Base-by-base conservation (phyloP, 192 early-diverging fungal genomes). In the Pilaira anomala region DNA sequence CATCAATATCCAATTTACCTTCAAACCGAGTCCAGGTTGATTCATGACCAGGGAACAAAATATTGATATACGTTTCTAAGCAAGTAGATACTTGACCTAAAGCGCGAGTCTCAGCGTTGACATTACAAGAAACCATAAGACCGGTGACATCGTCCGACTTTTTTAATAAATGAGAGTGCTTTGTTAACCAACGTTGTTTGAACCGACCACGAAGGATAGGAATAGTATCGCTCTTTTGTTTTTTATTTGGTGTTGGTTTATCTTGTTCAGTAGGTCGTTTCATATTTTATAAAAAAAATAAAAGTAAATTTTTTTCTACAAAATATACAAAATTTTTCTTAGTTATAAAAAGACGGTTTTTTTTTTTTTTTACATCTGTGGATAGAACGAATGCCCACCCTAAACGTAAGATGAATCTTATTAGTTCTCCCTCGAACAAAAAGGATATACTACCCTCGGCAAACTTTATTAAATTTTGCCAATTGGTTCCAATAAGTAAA, bases 21-120 rank as follows among this genome's bases (percentile, higher is more conserved):
- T 75, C 73, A 41, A 60, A 33, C 3, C 68, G 63, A 21, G 50
- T 58, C 73, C 73, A 75, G 0, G 64, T 70, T 3, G 68, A 48
- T 36, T 62, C 29, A n/a, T 62, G 30, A 19, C 30, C 19, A 0
- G 73, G 68, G 56, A 63, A 75, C 16, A 71, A 46, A 24, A 60
- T 26, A 16, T 39, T 13, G 18, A 74, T 48, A 40, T 69, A 74
- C 30, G 62, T 46, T 13, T 65, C 51, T 13, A 74, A 45, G 26
- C 55, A 69, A 19, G 58, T 40, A 7, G 60, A 68, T 12, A 64
- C 63, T 65, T 74, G 72, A 3, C 72, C 67, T 60, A 73, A 22
- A 19, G 71, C 71, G 14, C 71, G 44, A n/a, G 71, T 73, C 58
- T 73, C 71, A 1, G 54, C 46, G 22, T 63, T 36, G n/a, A 68